Conservation (phyloP, 1,284 basidiomycete species). For the Uromyces viciae-fabae region DNA sequence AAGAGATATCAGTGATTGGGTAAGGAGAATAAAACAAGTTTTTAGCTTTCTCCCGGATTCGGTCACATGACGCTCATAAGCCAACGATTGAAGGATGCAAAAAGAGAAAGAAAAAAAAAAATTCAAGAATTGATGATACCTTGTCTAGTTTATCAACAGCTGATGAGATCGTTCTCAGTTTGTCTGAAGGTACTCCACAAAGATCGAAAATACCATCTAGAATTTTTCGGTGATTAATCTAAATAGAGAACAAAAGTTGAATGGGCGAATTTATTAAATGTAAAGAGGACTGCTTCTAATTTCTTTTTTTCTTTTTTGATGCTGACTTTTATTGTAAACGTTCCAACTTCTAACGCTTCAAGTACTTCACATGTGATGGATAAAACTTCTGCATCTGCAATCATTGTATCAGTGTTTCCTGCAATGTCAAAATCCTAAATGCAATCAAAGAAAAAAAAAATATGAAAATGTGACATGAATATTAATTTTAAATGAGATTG, state of each 20-base stretch:
- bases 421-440: slow-evolving; percentile 87
- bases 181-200: slow-evolving; percentile 86
- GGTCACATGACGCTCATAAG: too few species aligned
- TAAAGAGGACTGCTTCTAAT: neutral
- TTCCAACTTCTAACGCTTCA: slow-evolving; percentile 77
- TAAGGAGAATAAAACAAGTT: neutral
- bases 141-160: slow-evolving; percentile 99
- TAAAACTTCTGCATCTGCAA: slow-evolving; percentile 90
- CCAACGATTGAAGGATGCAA: too few species aligned
- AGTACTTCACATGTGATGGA: slow-evolving; percentile 78
- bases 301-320: too few species aligned
- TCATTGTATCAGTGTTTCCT: slow-evolving; percentile 84
- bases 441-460: neutral
- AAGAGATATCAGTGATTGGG: neutral
- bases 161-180: slow-evolving; percentile 89
- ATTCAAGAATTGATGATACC: slow-evolving; percentile 57
- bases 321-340: slow-evolving; percentile 86
- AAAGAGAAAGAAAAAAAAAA: neutral
- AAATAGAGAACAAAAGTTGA: slow-evolving; percentile 3
- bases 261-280: neutral
- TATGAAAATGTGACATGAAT: neutral
- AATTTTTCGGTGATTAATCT: slow-evolving; percentile 95
- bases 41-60: too few species aligned
- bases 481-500: neutral
- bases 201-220: slow-evolving; percentile 96